Base-by-base conservation (phyloP, 768 basidiomycete genomes). In the Russula griseocarnosa region DNA sequence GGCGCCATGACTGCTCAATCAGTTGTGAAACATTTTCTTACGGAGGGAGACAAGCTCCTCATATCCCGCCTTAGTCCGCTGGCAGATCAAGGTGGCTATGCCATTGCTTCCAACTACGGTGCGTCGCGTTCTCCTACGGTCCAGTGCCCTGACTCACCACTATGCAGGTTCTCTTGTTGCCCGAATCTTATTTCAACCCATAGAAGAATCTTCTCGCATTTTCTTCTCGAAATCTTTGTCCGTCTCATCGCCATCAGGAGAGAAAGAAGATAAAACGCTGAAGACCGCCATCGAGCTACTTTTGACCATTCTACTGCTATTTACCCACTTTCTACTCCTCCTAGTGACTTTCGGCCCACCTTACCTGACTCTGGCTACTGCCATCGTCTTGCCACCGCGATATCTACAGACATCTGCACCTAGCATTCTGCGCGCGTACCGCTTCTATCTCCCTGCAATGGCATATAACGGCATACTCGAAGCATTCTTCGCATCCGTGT, bases 101-200 rank as follows among this genome's bases (percentile, higher is more conserved):
- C 95, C 0, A 80, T 98, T 14, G 96, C 97, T 14, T 88, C 90
- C 44, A 98, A 98, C 74, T 99, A 98, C 72, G 97, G 96, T 91
- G 58, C 55, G 83, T 44, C 22, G 18, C 22, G 20, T 1, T 44
- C 40, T 7, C 58, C 18, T 34, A 50, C 22, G 11, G 26, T 36
- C 22, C 34, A 5, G 14, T 53, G 28, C 56, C 28, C 20, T 16
- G 44, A 47, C 28, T 55, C 14, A 61, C 13, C 32, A 32, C 24
- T 32, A 5, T 11, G 4, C 69, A 96, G 95, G 96, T 55, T 97
- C 96, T 3, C 81, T 98, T 16, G 77, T 97, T 28, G 96, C 94
- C 6, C 86, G 97, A 20, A 89, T 98, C 62, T 71, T 95, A 28
- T 96, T 98, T 72, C 96, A 98, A 69, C 97, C 97, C 0, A 83